phyloP scores from a whole-genome alignment of 495 filamentous ascomycete species.

The Penicillium bovifimosum region DNA sequence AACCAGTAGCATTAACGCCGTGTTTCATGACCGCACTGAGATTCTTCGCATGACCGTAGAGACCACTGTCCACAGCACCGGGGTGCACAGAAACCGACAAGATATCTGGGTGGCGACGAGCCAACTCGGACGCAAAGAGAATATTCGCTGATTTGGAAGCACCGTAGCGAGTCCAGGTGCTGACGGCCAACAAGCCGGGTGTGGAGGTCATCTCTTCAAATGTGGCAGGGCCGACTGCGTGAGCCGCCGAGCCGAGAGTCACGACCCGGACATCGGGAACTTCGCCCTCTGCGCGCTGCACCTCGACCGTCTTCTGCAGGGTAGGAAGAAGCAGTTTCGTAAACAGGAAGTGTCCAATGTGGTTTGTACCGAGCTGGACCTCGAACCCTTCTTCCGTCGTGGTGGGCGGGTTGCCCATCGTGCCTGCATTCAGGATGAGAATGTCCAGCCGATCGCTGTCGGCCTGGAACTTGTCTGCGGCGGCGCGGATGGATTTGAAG shows the following conservation, averaged over 20 bases:
- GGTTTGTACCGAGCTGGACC: constrained; percentile 59
- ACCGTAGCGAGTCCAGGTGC: constrained; percentile 50
- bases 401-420: constrained; percentile 49
- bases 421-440: constrained; percentile 52
- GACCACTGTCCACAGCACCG: constrained; percentile 54
- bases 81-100: constrained; percentile 59
- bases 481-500: constrained; percentile 46
- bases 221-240: constrained; percentile 46
- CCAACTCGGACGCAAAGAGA: constrained; percentile 56
- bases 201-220: constrained; percentile 46
- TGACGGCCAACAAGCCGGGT: constrained; percentile 24
- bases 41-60: constrained; percentile 35
- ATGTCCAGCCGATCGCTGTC: constrained; percentile 52
- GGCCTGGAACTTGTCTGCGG: constrained; percentile 41
- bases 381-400: constrained; percentile 78
- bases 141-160: constrained; percentile 68
- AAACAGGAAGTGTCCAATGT: constrained; percentile 48
- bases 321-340: constrained; percentile 61
- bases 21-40: constrained; percentile 25
- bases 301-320: constrained; percentile 44
- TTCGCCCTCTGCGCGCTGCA: constrained; percentile 14
- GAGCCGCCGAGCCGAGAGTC: constrained; percentile 30
- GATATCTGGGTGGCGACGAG: constrained; percentile 51
- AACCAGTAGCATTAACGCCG: constrained; percentile 12
- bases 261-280: constrained; percentile 24